These are phyloP conservation scores for Mycosphaerella sp. DNA, from an alignment of 2,329 filamentous ascomycete species.

Conservation along the genomic window DNA sequence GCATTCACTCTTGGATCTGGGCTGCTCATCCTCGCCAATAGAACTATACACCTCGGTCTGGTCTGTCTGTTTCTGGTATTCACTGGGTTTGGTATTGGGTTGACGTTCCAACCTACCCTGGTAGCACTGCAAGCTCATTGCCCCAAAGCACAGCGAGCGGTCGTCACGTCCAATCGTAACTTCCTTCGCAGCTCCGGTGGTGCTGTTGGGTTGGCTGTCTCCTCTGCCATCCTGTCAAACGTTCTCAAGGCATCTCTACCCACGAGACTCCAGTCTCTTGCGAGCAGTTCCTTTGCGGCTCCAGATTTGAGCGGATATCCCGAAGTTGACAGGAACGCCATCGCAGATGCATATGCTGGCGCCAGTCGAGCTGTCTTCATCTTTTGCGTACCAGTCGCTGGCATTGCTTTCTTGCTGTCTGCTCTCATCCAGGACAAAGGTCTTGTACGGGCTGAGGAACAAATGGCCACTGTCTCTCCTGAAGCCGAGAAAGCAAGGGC, in stretches of 20 bases:
- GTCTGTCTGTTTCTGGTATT: constrained; percentile 50
- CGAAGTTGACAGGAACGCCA: constrained; percentile 35
- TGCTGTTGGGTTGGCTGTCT: constrained; percentile 52
- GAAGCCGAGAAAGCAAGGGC: background rate
- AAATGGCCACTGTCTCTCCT: constrained; percentile 10
- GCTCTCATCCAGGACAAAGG: constrained; percentile 43
- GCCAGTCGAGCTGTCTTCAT: constrained; percentile 54
- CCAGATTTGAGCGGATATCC: constrained; percentile 33
- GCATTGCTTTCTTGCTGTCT: constrained; percentile 46
- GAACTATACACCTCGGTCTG: constrained; percentile 41
- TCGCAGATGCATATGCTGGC: constrained; percentile 27
- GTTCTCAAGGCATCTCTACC: constrained; percentile 37
- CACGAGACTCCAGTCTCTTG: constrained; percentile 34
- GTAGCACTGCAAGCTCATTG: constrained; percentile 49
- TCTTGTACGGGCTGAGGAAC: constrained; percentile 25
- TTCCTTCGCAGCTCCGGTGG: constrained; percentile 57
- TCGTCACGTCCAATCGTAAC: constrained; percentile 58
- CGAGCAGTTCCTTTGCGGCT: constrained; percentile 38
- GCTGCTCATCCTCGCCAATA: constrained; percentile 47
- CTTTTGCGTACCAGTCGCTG: constrained; percentile 51
- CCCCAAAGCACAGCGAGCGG: constrained; percentile 52
- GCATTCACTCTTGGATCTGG: constrained; percentile 50
- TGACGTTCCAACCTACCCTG: constrained; percentile 48
- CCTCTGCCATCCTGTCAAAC: constrained; percentile 46
- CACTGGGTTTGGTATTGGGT: constrained; percentile 50